phyloP scores from a whole-genome alignment of 495 filamentous ascomycete genomes.

The Aspergillus funiculosus region DNA sequence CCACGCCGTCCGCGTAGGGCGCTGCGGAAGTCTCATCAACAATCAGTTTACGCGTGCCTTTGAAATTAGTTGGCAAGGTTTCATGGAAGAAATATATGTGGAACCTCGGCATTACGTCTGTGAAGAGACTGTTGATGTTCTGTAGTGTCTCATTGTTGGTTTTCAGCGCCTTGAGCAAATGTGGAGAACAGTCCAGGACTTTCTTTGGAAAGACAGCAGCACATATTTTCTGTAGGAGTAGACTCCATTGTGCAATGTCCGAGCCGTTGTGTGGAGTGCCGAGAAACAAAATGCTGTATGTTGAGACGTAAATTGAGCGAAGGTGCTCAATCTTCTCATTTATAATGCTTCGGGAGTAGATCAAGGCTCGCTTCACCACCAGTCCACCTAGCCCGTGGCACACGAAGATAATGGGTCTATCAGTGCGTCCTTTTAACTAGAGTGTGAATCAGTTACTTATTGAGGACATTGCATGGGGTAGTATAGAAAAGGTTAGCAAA shows the following conservation, averaged over 20 bases:
- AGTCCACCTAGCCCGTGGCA: constrained; percentile 80
- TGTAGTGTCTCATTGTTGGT: constrained; percentile 75
- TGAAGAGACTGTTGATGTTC: constrained; percentile 72
- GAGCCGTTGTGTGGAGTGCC: constrained; percentile 84
- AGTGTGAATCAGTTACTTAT: no score
- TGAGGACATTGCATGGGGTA: no score
- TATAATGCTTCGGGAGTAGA: constrained; percentile 57
- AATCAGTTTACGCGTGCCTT: constrained; percentile 54
- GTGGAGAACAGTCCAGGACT: constrained; percentile 62
- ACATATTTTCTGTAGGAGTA: constrained; percentile 67
- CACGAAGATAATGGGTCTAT: constrained; percentile 77
- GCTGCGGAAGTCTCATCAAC: constrained; percentile 73
- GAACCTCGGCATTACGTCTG: constrained; percentile 66
- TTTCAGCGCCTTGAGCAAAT: constrained; percentile 66
- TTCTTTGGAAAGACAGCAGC: constrained; percentile 62
- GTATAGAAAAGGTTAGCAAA: background rate
- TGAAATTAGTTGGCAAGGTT: constrained; percentile 59
- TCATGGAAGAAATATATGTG: constrained; percentile 71
- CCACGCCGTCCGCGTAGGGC: constrained; percentile 67
- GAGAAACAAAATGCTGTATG: constrained; percentile 78
- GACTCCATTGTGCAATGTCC: constrained; percentile 70
- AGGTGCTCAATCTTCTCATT: constrained; percentile 64
- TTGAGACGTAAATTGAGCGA: constrained; percentile 75
- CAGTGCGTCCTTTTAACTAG: constrained; percentile 48
- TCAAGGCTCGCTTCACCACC: constrained; percentile 67